Evolutionary conservation across 352 stramenopile genomes (phyloP), one percentile per base, ranked within the genome.

Genomic region (Phytophthora boehmeriae): DNA sequence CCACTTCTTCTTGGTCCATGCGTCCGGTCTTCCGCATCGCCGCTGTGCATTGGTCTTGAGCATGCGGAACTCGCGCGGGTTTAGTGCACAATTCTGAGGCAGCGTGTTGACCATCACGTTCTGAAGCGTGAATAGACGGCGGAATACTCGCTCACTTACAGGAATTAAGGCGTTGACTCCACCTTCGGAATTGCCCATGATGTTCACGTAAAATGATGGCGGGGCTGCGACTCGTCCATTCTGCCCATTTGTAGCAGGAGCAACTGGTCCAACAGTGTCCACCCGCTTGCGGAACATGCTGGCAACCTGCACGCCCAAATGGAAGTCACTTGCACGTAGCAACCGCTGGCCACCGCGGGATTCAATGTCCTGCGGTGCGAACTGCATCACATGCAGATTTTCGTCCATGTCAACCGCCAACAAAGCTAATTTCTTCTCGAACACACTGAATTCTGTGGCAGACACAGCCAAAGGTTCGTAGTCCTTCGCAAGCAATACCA

Each of bases 41-140:
- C 68, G 74, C 28, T 82, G 71, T 1, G 68, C 74, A 52, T 93
- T 92, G 13, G 80, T 68, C 70, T 92, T 89, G 48, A 93, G 64
- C 56, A 77, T 80, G 8, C 88, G 86, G 61, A 95, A 96, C 42
- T 94, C 86, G 16, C 88, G 83, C 27, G 88, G 88, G 51, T 96
- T 96, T 43, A 96, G 39, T 35, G 86, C 87, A 30, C 81, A 89
- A 54, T 94, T 94, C 39, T 96, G 87, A 35, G 82, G 87, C 35
- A 95, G 63, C 46, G 87, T 92, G 68, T 92, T 95, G 59, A 95
- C 84, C 87, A 97, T 95, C 36, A 95, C 88, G 47, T 90, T 95
- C 59, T 97, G 89, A 16, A 97, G 62, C 25, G 89, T 95, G 54
- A 95, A 94, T 8, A 97, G 69, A 9, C 87, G 87, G 1, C 89